A percentile compares a stretch with the other conserved stretches of the same genome.
phyloP scores from a whole-genome alignment of 202 grass and related monocot genomes.

The Zizania palustris region DNA sequence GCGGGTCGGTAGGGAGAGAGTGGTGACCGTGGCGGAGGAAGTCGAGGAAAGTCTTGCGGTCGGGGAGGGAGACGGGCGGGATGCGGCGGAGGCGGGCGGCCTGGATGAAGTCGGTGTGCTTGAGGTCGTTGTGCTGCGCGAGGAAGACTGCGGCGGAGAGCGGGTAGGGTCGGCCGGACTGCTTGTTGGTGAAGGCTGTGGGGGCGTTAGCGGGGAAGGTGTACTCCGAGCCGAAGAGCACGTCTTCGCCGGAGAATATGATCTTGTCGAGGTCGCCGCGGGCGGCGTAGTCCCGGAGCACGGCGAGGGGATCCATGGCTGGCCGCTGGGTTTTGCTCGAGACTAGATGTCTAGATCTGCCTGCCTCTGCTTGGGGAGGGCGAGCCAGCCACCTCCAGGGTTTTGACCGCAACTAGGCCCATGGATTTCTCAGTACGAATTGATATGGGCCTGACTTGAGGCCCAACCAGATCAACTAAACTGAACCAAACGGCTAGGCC shows the following conservation, averaged over 20 bases:
- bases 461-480: neutral
- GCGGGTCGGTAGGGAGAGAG: slow-evolving; percentile 57
- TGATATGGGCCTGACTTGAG: neutral
- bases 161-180: slow-evolving; percentile 65
- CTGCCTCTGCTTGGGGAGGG: neutral
- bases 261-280: slow-evolving; percentile 76
- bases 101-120: slow-evolving; percentile 95
- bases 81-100: slow-evolving; percentile 74
- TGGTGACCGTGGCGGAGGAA: slow-evolving; percentile 70
- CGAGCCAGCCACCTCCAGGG: neutral
- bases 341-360: slow-evolving; percentile 22
- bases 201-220: slow-evolving; percentile 57
- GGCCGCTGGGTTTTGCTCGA: neutral
- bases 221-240: slow-evolving; percentile 85
- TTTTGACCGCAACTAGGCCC: neutral
- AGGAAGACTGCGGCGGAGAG: slow-evolving; percentile 91
- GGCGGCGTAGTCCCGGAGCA: slow-evolving; percentile 80
- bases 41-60: slow-evolving; percentile 91
- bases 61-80: slow-evolving; percentile 78
- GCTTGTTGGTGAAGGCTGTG: slow-evolving; percentile 87
- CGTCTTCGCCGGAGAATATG: slow-evolving; percentile 63
- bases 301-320: slow-evolving; percentile 83
- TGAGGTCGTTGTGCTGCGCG: slow-evolving; percentile 79
- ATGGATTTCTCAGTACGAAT: neutral
- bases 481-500: neutral